Base-by-base conservation (phyloP, 805 yeast species). In the Hanseniaspora mollemarum region DNA sequence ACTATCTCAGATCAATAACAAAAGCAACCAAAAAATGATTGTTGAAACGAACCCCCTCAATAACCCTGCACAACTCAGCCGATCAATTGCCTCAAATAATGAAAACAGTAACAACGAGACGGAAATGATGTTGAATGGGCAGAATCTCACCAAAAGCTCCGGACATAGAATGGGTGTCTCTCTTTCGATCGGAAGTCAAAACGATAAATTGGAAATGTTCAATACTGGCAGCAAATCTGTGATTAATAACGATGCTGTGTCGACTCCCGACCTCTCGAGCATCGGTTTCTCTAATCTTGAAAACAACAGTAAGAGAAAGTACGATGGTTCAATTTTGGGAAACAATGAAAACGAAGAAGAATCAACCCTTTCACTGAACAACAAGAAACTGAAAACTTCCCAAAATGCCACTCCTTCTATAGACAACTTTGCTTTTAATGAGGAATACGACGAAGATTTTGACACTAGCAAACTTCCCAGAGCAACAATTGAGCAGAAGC, bases 401-500 rank as follows among this genome's bases (percentile, higher is more conserved):
- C 5, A 7, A n/a, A 35, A 10, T 19, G 39, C 21, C 8, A 35
- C 39, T 16, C 39, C 39, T 35, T 8, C 22, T 7, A 18, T 35
- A 8, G 39, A 35, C 13, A 18, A 35, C 13, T 16, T 16, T 19
- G 15, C 39, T 8, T n/a, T 35, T 16, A 16, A 7, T 7, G 39
- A 35, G 6, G 22, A 35, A 7, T 13, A n/a, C n/a, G 39, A 18
- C 19, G 41, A 29, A 25, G 36, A 32, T 5, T 3, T 19, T 28
- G 36, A 39, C 4, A 36, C 15, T 8, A 36, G 25, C 43, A 52
- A 49, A 33, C 38, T 44, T 2, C 78, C 78, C 2, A 62, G 82
- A 54, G 79, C 81, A 6, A 77, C 76, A 22, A 65, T 78, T 49
- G 81, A 76, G 63, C 77, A 78, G 60, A 78, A 77, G 59, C 69